Base-by-base conservation (phyloP, 2,329 filamentous ascomycete species). In the Taxawa tesnikishii region DNA sequence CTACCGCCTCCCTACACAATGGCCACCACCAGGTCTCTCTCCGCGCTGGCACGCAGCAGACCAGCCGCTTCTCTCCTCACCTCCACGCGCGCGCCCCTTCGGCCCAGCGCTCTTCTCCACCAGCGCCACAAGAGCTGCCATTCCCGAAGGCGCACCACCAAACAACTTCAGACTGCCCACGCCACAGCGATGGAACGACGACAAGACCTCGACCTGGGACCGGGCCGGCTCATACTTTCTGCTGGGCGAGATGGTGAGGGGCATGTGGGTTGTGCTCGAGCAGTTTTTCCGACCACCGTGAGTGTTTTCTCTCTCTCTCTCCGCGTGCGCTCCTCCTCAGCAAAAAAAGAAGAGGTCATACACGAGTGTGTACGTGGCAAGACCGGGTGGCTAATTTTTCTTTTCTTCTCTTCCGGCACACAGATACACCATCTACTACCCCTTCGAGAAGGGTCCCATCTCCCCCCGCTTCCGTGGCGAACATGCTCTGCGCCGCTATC, bases 281-380 rank as follows among this genome's bases (percentile, higher is more conserved):
- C 88, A 98, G 68, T 98, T 81, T 73, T 96, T 98, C 70, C 72
- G 90, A 60, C 84, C 88, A 63, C 87, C 90, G 82, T 96, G 72
- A 71, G 85, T 85, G n/a, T n/a, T n/a, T n/a, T 29, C 36, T n/a
- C n/a, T n/a, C n/a, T n/a, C n/a, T n/a, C n/a, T n/a, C n/a, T n/a
- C n/a, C n/a, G n/a, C n/a, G n/a, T n/a, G n/a, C n/a, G n/a, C n/a
- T n/a, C n/a, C n/a, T n/a, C n/a, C n/a, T n/a, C n/a, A n/a, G n/a
- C n/a, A n/a, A n/a, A n/a, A n/a, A n/a, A n/a, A n/a, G n/a, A n/a
- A n/a, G n/a, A n/a, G n/a, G n/a, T n/a, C n/a, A n/a, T n/a, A n/a
- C n/a, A n/a, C n/a, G n/a, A n/a, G n/a, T n/a, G n/a, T n/a, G n/a
- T n/a, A n/a, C 13, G 17, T 24, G 42, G 32, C 44, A 24, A 32